These are phyloP conservation scores for Globisporangium nagaii DNA, from an alignment of 352 stramenopile species.

Conservation along the genomic window DNA sequence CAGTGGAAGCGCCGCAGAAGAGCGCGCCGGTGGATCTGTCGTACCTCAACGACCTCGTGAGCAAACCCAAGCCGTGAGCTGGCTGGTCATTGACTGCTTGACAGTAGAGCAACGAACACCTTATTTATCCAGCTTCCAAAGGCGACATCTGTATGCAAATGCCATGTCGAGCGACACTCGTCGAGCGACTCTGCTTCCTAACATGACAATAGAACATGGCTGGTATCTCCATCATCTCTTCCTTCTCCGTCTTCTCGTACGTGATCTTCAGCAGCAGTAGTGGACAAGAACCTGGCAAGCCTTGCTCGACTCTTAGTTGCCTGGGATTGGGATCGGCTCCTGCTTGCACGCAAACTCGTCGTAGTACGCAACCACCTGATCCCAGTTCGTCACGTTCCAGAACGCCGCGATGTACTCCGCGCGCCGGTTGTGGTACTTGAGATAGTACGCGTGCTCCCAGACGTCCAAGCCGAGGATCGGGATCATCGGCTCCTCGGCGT, in stretches of 20 bases:
- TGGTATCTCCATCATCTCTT: no score
- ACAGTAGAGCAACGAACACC: no score
- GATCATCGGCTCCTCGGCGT: slow-evolving; percentile 67
- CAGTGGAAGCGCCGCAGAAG: slow-evolving; percentile 9
- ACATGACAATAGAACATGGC: no score
- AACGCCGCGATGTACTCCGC: slow-evolving; percentile 49
- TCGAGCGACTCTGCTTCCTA: no score
- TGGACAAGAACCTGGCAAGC: no score
- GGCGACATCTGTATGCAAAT: no score
- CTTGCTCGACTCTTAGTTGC: slow-evolving; percentile 26
- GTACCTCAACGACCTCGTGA: slow-evolving; percentile 42
- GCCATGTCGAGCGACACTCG: no score
- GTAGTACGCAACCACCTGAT: slow-evolving; percentile 52
- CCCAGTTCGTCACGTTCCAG: slow-evolving; percentile 40
- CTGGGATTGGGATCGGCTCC: slow-evolving; percentile 41
- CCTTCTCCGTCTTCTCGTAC: not conserved
- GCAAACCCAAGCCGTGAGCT: not conserved
- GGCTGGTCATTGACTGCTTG: no score
- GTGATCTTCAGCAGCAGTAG: no score
- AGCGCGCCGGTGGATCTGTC: slow-evolving; percentile 37
- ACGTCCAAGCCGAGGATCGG: slow-evolving; percentile 94
- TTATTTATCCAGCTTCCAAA: no score
- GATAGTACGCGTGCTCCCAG: slow-evolving; percentile 96
- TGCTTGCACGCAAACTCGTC: slow-evolving; percentile 49
- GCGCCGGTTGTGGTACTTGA: slow-evolving; percentile 92